Evolutionary conservation across 2,329 filamentous ascomycete genomes (phyloP), one percentile per base, ranked within the genome.

Genomic region (Colletotrichum horii): DNA sequence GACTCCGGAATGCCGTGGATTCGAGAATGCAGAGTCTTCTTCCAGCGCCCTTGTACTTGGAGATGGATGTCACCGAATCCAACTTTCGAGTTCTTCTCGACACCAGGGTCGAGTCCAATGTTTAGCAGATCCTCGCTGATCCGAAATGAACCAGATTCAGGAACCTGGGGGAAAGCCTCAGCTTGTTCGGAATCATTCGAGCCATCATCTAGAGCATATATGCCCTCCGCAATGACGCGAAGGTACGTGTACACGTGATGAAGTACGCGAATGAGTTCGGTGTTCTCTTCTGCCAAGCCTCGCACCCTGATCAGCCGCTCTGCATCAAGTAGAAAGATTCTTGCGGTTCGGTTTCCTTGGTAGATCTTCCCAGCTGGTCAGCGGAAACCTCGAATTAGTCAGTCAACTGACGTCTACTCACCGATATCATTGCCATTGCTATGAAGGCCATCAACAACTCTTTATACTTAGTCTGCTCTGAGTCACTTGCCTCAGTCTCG

Each of bases 191-290:
- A 52, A 52, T 52, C 6, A 52, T 4, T 5, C n/a, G 43, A 52
- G 43, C 43, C 43, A 8, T 22, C 43, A 14, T 52, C 43, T 22
- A 52, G 43, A 52, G 43, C 43, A 52, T 52, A 52, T 22, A 22
- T 80, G 43, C 86, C 88, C 77, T 88, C 87, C 26, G 85, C 81
- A 28, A 88, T 84, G 0, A 89, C 83, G 0, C 87, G 83, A 8
- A 87, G 80, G 68, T 85, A 87, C 0, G 84, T 85, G 72, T 88
- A 89, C 79, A 86, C 87, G 72, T 88, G 86, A 74, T 89, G 87
- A 1, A 89, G 78, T 0, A 88, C 77, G 4, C 87, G 84, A 1
- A 84, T 80, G 22, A 85, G 58, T 87, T 87, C 8, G 78, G 79
- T 4, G 81, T 82, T 11, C 6, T 52, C 43, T n/a, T 52, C 43